Percentiles rank a stretch among this genome's conserved stretches.
Conservation (phyloP, 495 filamentous ascomycete genomes). For the Hypoxylon trugodes region DNA sequence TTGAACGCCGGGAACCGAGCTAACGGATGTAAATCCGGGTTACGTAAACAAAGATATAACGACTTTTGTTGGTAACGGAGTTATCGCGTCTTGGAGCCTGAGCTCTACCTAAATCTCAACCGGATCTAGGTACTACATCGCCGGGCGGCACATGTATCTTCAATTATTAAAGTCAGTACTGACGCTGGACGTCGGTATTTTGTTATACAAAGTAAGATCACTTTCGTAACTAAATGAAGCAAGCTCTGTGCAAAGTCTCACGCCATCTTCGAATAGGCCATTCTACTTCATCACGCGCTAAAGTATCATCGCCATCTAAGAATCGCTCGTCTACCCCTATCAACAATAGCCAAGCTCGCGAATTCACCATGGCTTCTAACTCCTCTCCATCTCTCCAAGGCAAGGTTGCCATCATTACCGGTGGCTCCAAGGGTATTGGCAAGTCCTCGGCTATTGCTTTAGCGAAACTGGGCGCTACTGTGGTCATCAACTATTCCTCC, state of each 20-base stretch:
- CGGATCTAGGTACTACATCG: no score
- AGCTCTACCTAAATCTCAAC: no score
- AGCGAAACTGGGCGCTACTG: conserved; percentile 65
- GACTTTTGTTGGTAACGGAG: conserved; percentile 7
- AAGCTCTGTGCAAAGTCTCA: conserved; percentile 15
- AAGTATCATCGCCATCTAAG: neutral
- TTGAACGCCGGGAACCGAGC: neutral
- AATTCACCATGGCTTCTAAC: conserved; percentile 18
- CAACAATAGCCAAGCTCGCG: neutral
- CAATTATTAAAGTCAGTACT: conserved; percentile 5
- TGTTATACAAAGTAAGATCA: neutral
- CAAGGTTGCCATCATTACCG: conserved; percentile 72
- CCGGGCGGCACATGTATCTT: neutral
- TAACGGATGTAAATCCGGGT: no score
- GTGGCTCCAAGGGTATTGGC: conserved; percentile 74
- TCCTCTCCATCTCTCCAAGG: conserved; percentile 51
- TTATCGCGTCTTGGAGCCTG: conserved; percentile 21
- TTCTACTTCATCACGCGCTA: neutral
- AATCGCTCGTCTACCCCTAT: neutral
- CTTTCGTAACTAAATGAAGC: no score
- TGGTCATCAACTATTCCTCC: conserved; percentile 70
- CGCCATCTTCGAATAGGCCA: neutral
- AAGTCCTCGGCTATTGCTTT: conserved; percentile 63
- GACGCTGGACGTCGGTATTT: neutral
- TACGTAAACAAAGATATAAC: neutral